Base-by-base conservation (phyloP, 306 rosid species). In the Pachyrhizus erosus region DNA sequence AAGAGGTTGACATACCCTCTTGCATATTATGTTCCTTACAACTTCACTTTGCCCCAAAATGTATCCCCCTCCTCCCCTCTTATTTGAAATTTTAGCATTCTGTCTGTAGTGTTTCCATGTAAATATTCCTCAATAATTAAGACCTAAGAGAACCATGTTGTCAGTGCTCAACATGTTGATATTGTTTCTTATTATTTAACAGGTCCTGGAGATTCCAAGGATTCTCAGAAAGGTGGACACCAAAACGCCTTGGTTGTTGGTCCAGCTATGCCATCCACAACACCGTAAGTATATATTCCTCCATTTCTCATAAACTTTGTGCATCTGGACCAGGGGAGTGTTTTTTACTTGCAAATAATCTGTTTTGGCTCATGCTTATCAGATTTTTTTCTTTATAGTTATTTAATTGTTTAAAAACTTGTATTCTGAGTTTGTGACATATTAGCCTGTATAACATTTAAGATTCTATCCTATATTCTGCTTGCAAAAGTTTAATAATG, bases 161-260 rank as follows among this genome's bases (percentile, higher is more conserved):
- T 72, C 46, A 10, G 5, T 48, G 85, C 66, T 70, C 72, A 71
- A 76, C 51, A 29, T 31, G 39, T 26, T 58, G 84, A 79, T 73
- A 27, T 82, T 75, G 24, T 55, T 68, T 76, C 62, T 74, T 61
- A 34, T 43, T 83, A 15, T 83, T 57, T 76, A 82, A 51, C 55
- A 89, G 92, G 88, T 79, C 97, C 86, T 1, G 94, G 81, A 75
- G 93, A 80, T 80, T 87, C 92, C 43, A 89, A 89, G 40, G 89
- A 84, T 84, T 66, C 69, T 13, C 88, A 86, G 15, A 88, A 84
- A 66, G 88, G 87, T 49, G 87, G 83, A 80, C 82, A 88, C 54
- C 94, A 96, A 49, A 93, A 90, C 78, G 89, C 94, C 21, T 84
- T 93, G 87, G 98, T 91, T 52, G 89, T 93, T 79, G 97, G 99